Base-by-base conservation (phyloP, 768 basidiomycete genomes). In the Kwoniella europaea region DNA sequence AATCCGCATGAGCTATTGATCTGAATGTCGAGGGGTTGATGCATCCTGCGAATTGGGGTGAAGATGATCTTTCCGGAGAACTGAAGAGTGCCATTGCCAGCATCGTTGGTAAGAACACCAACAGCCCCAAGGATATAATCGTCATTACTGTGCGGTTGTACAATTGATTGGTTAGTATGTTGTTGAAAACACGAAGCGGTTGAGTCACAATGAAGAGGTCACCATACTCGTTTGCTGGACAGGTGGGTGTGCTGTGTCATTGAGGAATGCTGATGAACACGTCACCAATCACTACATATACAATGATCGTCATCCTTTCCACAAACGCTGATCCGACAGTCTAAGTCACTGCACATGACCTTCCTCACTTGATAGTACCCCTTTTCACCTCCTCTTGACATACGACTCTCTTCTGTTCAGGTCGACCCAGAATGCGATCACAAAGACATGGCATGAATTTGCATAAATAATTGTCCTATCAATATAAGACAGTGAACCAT, bases 11-110 rank as follows among this genome's bases (percentile, higher is more conserved):
- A 20, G 24, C n/a, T 20, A 63, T 22, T 2, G 20, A 10, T 4
- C 15, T 52, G 62, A 63, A 63, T 9, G 62, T 46, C n/a, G 22
- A 6, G n/a, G 44, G 43, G 16, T 20, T 10, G 29, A 63, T 52
- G 24, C 62, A 63, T 1, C 62, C 62, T 15, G 44, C 62, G 6
- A 63, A 63, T 63, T 63, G 62, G 4, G 62, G 62, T 29, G 62
- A 63, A 22, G 54, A 20, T 22, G 54, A 24, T 22, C 3, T 55
- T 10, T 18, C 10, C 6, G n/a, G 54, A n/a, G 20, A 20, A 10
- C 4, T 55, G n/a, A 24, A 10, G 15, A 55, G n/a, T 13, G 46
- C 46, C 12, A 55, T n/a, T 12, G 54, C 54, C 16, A 10, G 20
- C 12, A 55, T 18, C 10, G 20, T n/a, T 18, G 54, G 54, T 22